phyloP scores from a whole-genome alignment of 176 grass and related monocot genomes.

The Calamus simplicifolius region DNA sequence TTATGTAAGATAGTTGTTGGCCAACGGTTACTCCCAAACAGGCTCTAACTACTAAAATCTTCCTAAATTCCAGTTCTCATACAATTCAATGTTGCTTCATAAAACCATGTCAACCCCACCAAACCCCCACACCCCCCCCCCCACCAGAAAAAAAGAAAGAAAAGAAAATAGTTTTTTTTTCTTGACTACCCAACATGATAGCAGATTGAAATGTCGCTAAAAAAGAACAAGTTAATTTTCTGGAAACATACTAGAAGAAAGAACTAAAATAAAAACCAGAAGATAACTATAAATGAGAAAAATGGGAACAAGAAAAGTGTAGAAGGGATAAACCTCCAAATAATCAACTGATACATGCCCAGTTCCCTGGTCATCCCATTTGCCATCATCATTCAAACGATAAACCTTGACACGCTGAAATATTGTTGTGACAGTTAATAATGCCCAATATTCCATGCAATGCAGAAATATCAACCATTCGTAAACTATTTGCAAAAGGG shows the following conservation, averaged over 20 bases:
- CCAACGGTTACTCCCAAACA: neutral
- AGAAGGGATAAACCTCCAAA: slow-evolving; percentile 41
- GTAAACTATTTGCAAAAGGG: too few relatives aligned
- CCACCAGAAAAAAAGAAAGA: too few relatives aligned
- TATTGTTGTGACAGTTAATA: slow-evolving; percentile 20
- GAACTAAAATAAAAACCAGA: neutral
- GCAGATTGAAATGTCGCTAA: too few relatives aligned
- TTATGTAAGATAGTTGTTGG: neutral
- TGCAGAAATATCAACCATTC: too few relatives aligned
- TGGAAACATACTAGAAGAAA: neutral
- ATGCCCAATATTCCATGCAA: too few relatives aligned
- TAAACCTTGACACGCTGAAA: slow-evolving; percentile 74
- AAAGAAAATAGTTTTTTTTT: too few relatives aligned
- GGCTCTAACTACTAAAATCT: neutral
- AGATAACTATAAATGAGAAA: neutral
- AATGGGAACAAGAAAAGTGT: slow-evolving; percentile 1
- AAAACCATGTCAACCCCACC: neutral
- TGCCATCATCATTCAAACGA: slow-evolving; percentile 43
- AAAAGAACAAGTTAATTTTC: too few relatives aligned
- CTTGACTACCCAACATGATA: too few relatives aligned
- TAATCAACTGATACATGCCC: slow-evolving; percentile 70
- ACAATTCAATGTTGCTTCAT: neutral
- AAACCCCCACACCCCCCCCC: too few relatives aligned
- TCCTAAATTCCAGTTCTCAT: neutral
- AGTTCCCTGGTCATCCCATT: slow-evolving; percentile 74